phyloP scores from a whole-genome alignment of 495 filamentous ascomycete species.

The Daldinia childiae region DNA sequence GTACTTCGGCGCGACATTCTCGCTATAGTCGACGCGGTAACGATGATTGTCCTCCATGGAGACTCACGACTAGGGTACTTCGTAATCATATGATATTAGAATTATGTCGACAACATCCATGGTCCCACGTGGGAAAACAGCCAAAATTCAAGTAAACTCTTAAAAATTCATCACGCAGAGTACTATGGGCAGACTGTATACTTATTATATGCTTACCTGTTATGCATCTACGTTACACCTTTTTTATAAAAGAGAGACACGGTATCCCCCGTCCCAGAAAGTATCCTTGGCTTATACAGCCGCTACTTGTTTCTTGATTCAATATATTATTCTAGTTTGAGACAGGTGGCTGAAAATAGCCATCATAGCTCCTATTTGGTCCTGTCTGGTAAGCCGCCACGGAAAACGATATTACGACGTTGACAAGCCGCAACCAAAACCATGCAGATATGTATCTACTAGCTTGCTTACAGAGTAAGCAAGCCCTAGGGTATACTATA shows the following conservation, averaged over 20 bases:
- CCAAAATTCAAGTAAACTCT: neutral
- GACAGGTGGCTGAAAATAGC: neutral
- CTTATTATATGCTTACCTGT: neutral
- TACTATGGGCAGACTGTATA: neutral
- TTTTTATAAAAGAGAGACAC: neutral
- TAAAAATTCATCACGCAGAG: neutral
- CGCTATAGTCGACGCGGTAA: constrained; percentile 34
- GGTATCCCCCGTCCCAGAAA: neutral
- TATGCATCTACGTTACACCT: neutral
- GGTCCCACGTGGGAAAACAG: neutral
- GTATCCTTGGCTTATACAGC: neutral
- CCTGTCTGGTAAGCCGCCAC: neutral
- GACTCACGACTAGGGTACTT: neutral
- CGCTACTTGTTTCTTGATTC: neutral
- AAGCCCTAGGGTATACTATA: too few species aligned
- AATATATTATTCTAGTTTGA: neutral
- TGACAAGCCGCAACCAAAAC: neutral
- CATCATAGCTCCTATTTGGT: neutral
- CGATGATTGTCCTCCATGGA: constrained; percentile 27
- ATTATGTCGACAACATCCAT: neutral
- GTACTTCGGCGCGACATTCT: constrained; percentile 40
- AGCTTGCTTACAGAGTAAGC: neutral
- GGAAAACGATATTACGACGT: neutral
- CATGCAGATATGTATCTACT: neutral
- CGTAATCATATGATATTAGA: neutral